Conservation (phyloP, 495 filamentous ascomycete species). For the Penicillium pulvis region DNA sequence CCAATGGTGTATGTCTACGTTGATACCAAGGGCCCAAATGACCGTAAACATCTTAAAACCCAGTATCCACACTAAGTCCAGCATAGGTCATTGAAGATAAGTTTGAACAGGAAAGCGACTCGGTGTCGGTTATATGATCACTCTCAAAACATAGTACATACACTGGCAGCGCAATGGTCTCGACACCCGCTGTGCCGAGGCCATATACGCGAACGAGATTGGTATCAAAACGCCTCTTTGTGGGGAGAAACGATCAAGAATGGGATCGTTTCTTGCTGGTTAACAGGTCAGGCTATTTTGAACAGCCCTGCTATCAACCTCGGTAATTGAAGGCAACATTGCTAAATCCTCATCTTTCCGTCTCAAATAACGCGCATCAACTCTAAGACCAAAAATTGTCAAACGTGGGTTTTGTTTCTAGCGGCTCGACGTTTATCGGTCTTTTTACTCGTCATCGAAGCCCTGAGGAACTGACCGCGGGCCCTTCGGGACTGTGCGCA, state of each 20-base stretch:
- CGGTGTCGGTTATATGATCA: slow-evolving; percentile 28
- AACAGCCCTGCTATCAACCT: slow-evolving; percentile 5
- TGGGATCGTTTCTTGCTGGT: slow-evolving; percentile 15
- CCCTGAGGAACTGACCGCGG: slow-evolving; percentile 71
- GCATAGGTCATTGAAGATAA: background rate
- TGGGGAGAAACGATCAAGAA: slow-evolving; percentile 11
- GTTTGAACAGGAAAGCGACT: slow-evolving; percentile 26
- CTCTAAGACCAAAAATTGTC: slow-evolving; percentile 2
- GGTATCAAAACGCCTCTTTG: slow-evolving; percentile 33
- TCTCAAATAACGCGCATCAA: slow-evolving; percentile 12
- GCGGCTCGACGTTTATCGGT: slow-evolving; percentile 9
- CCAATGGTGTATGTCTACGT: background rate
- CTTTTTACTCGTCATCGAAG: slow-evolving; percentile 67
- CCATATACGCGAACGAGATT: slow-evolving; percentile 26
- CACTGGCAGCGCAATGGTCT: slow-evolving; percentile 24
- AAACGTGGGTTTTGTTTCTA: background rate
- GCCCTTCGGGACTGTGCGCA: slow-evolving; percentile 67
- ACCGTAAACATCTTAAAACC: too few species aligned
- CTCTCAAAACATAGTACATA: slow-evolving; percentile 36
- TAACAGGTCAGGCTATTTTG: background rate
- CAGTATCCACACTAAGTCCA: too few species aligned
- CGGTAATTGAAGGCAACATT: slow-evolving; percentile 12
- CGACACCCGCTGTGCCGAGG: slow-evolving; percentile 19
- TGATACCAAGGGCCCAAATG: background rate
- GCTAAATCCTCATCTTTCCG: slow-evolving; percentile 12